These are phyloP conservation scores for Rhynchospora breviuscula DNA, from an alignment of 176 grass and related monocot genomes.

Conservation along the genomic window DNA sequence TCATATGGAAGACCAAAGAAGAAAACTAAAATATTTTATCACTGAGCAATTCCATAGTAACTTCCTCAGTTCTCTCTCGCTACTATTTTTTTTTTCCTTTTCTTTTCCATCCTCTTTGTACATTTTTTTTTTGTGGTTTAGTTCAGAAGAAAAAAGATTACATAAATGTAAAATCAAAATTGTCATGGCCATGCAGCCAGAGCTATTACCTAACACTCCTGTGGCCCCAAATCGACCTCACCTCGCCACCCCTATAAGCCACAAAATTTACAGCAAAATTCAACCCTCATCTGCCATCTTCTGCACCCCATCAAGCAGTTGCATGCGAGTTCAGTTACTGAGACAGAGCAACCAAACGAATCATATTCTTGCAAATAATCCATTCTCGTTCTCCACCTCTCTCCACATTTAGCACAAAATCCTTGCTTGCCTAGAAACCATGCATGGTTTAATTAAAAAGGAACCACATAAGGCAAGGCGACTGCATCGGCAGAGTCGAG, in stretches of 20 bases:
- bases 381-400: not conserved
- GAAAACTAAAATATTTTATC: constrained; percentile 1
- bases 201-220: constrained; percentile 18
- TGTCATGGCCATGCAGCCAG: constrained; percentile 18
- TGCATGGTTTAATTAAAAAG: constrained; percentile 20
- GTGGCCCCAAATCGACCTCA: not conserved
- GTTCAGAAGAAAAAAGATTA: constrained; percentile 16
- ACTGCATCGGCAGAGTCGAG: constrained; percentile 1
- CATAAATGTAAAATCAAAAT: constrained; percentile 29
- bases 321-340: not conserved
- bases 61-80: constrained; percentile 3
- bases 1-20: not conserved
- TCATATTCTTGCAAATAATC: constrained; percentile 6
- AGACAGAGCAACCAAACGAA: constrained; percentile 8
- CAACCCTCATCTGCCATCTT: not conserved
- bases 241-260: not conserved
- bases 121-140: constrained; percentile 1
- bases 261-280: constrained; percentile 2
- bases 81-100: constrained; percentile 10
- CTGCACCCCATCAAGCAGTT: not conserved
- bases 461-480: constrained; percentile 28
- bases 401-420: not conserved
- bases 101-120: constrained; percentile 24
- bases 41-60: constrained; percentile 7
- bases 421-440: not conserved